These are phyloP conservation scores for Magnolia sinica DNA, from an alignment of 164 flowering plant genomes.

Conservation along the genomic window DNA sequence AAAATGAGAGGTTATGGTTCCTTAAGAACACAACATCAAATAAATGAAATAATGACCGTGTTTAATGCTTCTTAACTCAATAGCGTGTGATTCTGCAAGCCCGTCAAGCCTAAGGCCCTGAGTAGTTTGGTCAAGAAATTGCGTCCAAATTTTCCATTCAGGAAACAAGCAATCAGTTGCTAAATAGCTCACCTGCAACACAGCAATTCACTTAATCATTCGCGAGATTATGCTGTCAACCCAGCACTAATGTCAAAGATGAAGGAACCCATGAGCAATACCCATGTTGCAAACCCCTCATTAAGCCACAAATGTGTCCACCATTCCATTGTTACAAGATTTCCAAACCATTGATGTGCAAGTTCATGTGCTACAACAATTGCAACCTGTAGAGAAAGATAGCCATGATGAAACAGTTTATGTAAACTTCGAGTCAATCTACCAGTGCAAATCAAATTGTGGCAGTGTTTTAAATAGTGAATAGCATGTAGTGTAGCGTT, in stretches of 20 bases:
- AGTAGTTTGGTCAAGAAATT: conserved; percentile 78
- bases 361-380: conserved; percentile 94
- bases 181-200: conserved; percentile 78
- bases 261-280: conserved; percentile 22
- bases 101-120: conserved; percentile 87
- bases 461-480: too few relatives aligned
- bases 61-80: conserved; percentile 52
- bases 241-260: neutral
- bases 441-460: too few relatives aligned
- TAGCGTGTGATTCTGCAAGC: conserved; percentile 91
- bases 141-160: conserved; percentile 98
- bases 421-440: too few relatives aligned
- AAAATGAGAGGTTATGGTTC: neutral
- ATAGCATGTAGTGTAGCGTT: too few relatives aligned
- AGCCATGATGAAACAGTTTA: neutral
- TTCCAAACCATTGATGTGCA: conserved; percentile 99
- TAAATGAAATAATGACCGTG: neutral
- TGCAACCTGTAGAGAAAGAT: conserved; percentile 56
- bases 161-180: conserved; percentile 89
- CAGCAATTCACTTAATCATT: neutral
- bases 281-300: conserved; percentile 99
- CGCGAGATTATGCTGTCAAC: neutral
- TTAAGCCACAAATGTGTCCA: conserved; percentile 99
- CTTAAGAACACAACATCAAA: neutral
- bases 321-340: conserved; percentile 99